Conservation (phyloP, 306 rosid genomes). For the Gastrolobium villosum region DNA sequence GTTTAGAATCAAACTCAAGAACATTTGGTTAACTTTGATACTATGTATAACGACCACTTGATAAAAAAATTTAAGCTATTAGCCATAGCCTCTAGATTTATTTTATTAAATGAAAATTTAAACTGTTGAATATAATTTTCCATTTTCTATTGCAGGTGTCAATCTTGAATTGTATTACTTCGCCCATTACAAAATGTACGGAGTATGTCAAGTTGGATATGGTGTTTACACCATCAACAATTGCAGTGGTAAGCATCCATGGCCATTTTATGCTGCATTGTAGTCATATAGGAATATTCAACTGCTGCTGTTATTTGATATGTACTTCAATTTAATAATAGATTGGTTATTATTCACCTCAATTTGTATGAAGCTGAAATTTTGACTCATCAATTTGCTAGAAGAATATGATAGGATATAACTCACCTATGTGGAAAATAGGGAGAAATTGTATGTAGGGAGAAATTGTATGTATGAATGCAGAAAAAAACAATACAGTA, state of each 20-base stretch:
- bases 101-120: neutral
- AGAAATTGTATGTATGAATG: too few relatives aligned
- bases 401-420: too few relatives aligned
- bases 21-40: neutral
- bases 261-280: neutral
- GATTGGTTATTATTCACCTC: neutral
- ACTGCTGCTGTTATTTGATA: neutral
- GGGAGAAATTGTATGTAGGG: too few relatives aligned
- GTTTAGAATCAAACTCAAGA: neutral
- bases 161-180: neutral
- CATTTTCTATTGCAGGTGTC: slow-evolving; percentile 7
- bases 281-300: neutral
- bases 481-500: too few relatives aligned
- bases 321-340: neutral
- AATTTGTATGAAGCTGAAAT: neutral
- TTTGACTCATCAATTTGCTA: neutral
- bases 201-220: slow-evolving; percentile 17
- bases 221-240: slow-evolving; percentile 32
- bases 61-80: neutral
- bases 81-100: neutral
- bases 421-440: too few relatives aligned
- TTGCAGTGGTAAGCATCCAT: slow-evolving; percentile 31
- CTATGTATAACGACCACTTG: neutral
- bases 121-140: neutral
- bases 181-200: neutral